Base-by-base conservation (phyloP, 306 rosid species). In the Astragalus glycyphyllos region DNA sequence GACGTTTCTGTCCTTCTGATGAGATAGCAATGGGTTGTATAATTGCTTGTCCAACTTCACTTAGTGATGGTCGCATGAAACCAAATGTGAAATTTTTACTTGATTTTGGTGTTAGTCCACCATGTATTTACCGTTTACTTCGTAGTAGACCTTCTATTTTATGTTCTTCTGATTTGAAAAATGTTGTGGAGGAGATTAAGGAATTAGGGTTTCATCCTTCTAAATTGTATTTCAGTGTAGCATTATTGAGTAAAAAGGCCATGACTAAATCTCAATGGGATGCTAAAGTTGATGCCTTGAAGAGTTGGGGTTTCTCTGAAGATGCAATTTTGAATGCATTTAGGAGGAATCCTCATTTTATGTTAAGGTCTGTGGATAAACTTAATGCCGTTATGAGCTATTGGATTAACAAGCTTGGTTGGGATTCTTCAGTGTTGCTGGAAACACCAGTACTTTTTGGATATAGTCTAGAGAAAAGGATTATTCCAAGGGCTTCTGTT, bases 261-360 rank as follows among this genome's bases (percentile, higher is more conserved):
- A 5, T 79, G 42, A 11, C 41, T 0, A 40, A 65, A 74, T 34
- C 83, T 7, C 26, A n/a, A 0, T 86, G 87, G 88, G 69, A 86
- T 13, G 78, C 65, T 1, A 90, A 86, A 69, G 57, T 84, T 6
- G 71, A 81, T n/a, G 44, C 56, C 53, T 86, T 58, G 13, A 84
- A 71, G 75, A 75, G 58, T 9, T 90, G 90, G 91, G 97, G 97
- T 8, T 90, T 64, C 76, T 64, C 84, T 31, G 86, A 88, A 35
- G 85, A 86, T 7, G 8, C 16, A 5, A 32, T 63, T 79, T 48
- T 31, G 3, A 2, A 40, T 35, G 83, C 85, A 0, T 85, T 85
- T 58, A 14, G 16, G 54, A 83, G 4, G 72, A 14, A 16, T 5
- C 95, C 97, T 0, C 8, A 6, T 4, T 49, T 59, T 48, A 75